A percentile compares a stretch with the other conserved stretches of the same genome.
phyloP scores from a whole-genome alignment of 1,284 basidiomycete genomes.

The Anthracocystis setariae region DNA sequence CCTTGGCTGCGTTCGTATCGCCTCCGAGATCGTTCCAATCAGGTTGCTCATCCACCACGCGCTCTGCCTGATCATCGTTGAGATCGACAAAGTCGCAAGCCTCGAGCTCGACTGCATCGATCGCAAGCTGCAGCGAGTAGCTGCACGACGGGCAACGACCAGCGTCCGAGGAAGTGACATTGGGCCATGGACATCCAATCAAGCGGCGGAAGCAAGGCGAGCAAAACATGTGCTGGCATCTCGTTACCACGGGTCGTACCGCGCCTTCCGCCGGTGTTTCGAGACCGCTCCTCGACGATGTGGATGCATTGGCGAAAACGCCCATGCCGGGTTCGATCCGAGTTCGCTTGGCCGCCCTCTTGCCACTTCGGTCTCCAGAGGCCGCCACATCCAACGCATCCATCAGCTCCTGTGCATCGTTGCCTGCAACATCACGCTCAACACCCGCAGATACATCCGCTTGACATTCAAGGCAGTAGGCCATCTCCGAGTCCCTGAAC shows the following conservation, averaged over 20 bases:
- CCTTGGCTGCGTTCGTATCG: slow-evolving; percentile 4
- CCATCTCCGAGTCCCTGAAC: slow-evolving; percentile 83
- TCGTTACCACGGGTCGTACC: slow-evolving; percentile 73
- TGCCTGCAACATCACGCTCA: slow-evolving; percentile 32
- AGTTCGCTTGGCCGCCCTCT: slow-evolving; percentile 12
- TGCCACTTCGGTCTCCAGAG: slow-evolving; percentile 20
- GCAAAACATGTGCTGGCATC: slow-evolving; percentile 88
- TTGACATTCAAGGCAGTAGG: slow-evolving; percentile 87
- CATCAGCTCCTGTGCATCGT: slow-evolving; percentile 69
- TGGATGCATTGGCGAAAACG: slow-evolving; percentile 5
- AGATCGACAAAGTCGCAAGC: slow-evolving; percentile 47
- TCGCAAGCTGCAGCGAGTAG: slow-evolving; percentile 59
- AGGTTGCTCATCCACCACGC: slow-evolving; percentile 19
- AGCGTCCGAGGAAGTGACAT: slow-evolving; percentile 27
- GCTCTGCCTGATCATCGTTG: slow-evolving; percentile 38
- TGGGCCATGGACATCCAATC: slow-evolving; percentile 43
- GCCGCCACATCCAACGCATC: slow-evolving; percentile 72
- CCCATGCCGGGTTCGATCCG: slow-evolving; percentile 22
- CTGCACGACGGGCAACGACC: slow-evolving; percentile 77
- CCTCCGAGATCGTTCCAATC: slow-evolving; percentile 24
- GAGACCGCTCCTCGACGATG: slow-evolving; percentile 15
- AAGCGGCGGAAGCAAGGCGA: slow-evolving; percentile 66
- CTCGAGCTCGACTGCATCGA: slow-evolving; percentile 53
- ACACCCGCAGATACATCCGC: slow-evolving; percentile 73
- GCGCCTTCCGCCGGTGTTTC: slow-evolving; percentile 36